A percentile compares a stretch with the other conserved stretches of the same genome.
phyloP scores from a whole-genome alignment of 2,329 filamentous ascomycete species.

The Aspergillus aculeatinus region DNA sequence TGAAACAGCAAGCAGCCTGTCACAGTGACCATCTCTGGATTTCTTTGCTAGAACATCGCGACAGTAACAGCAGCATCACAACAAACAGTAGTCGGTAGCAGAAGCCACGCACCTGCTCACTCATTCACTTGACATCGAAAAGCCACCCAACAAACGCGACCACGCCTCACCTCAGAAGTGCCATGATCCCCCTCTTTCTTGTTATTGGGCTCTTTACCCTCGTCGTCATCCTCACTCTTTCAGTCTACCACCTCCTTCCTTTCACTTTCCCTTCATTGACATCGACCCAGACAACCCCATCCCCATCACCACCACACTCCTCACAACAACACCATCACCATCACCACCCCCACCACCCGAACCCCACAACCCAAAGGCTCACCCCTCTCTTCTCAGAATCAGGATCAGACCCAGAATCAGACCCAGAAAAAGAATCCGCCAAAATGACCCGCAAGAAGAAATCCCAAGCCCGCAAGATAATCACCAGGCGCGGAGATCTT shows the following conservation, averaged over 20 bases:
- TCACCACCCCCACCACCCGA: background rate
- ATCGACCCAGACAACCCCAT: background rate
- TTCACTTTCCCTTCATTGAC: background rate
- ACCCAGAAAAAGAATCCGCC: too few species aligned
- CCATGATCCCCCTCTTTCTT: too few species aligned
- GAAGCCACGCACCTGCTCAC: background rate
- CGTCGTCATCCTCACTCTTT: background rate
- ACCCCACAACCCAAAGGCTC: background rate
- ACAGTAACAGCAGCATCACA: too few species aligned
- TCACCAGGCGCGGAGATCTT: background rate
- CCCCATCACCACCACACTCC: background rate
- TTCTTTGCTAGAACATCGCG: too few species aligned
- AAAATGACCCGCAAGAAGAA: too few species aligned
- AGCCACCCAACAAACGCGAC: background rate
- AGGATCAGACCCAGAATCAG: too few species aligned
- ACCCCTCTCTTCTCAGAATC: background rate
- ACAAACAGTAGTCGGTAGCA: too few species aligned
- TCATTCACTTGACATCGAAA: background rate
- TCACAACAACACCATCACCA: background rate
- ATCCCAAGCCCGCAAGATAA: too few species aligned
- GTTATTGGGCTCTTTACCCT: background rate
- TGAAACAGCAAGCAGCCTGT: too few species aligned
- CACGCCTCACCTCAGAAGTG: too few species aligned
- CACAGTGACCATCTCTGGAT: too few species aligned
- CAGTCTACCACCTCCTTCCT: background rate